Base-by-base conservation (phyloP, 2,329 filamentous ascomycete species). In the Ilyonectria mors-panacis region DNA sequence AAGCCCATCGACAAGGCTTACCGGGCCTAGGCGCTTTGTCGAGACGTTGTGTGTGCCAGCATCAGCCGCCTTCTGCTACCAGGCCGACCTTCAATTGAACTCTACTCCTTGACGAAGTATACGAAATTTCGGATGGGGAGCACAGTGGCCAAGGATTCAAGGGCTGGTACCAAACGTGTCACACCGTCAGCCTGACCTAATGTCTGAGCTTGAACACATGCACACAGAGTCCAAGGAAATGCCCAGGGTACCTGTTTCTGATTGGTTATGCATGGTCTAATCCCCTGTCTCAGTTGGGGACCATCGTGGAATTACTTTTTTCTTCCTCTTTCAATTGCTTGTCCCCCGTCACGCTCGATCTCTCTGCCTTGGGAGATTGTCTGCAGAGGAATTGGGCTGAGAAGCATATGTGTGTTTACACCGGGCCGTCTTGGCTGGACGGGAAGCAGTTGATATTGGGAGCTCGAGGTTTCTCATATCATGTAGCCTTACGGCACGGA, bases 261-360 rank as follows among this genome's bases (percentile, higher is more conserved):
- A 75, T 75, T 74, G 70, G 73, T 17, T 37, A 30, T 64, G 23
- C 42, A 59, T 53, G 30, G 35, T 64, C 50, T 56, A 44, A 33
- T 68, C 67, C 73, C 65, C 60, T 70, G 68, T 64, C 62, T 63
- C 37, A 48, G 30, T 35, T 67, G 59, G 63, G 63, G 45, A 59
- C 44, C 62, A 47, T 70, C 51, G 42, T 60, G 30, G 58, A 66
- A 50, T 75, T 74, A 47, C 68, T 71, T 73, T 72, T 44, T 26
- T 50, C 8, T 53, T 39, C 35, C 44, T 47, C 13, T 56, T 39
- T 37, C 42, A 26, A 2, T 26, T 45, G 26, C 23, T 17, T 19
- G 17, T 39, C 21, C 30, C 50, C 30, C 30, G 42, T 42, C 61
- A 17, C 35, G 55, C 42, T 62, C 35, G 30, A 42, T n/a, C 33